Conservation (phyloP, 257 asterid genomes). For the Penstemon barbatus region DNA sequence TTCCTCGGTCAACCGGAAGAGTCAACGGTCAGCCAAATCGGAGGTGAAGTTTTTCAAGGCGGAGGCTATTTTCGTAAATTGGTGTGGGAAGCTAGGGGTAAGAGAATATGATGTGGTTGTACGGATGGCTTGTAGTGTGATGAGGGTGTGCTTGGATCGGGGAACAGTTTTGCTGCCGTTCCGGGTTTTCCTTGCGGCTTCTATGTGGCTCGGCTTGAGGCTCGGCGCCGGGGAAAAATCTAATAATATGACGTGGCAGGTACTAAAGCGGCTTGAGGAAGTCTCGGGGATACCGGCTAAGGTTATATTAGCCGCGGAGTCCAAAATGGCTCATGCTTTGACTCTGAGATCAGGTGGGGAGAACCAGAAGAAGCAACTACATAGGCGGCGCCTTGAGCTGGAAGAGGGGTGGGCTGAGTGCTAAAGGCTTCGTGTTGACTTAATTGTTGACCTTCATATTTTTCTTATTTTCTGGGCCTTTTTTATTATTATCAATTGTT, state of each 20-base stretch:
- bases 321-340: slow-evolving; percentile 35
- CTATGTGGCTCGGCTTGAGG: slow-evolving; percentile 59
- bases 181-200: slow-evolving; percentile 55
- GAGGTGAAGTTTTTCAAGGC: slow-evolving; percentile 15
- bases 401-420: slow-evolving; percentile 71
- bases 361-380: background rate
- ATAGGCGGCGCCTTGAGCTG: slow-evolving; percentile 34
- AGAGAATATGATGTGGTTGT: slow-evolving; percentile 24
- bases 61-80: slow-evolving; percentile 46
- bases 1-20: slow-evolving; percentile 4
- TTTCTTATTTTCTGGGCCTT: too few relatives aligned
- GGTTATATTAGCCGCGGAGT: slow-evolving; percentile 46
- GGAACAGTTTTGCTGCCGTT: slow-evolving; percentile 50
- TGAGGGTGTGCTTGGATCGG: slow-evolving; percentile 36
- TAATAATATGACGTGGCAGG: slow-evolving; percentile 24
- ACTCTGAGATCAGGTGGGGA: slow-evolving; percentile 22
- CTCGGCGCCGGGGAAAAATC: slow-evolving; percentile 16
- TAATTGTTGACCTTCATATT: too few relatives aligned
- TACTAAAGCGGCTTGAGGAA: slow-evolving; percentile 45
- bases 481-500: too few relatives aligned
- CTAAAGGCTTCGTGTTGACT: background rate
- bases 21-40: slow-evolving; percentile 15
- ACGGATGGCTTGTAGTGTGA: slow-evolving; percentile 35
- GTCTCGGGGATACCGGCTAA: slow-evolving; percentile 61
- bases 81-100: slow-evolving; percentile 50